Conservation (phyloP, 345 rosid species). For the Arabidopsis suecica region DNA sequence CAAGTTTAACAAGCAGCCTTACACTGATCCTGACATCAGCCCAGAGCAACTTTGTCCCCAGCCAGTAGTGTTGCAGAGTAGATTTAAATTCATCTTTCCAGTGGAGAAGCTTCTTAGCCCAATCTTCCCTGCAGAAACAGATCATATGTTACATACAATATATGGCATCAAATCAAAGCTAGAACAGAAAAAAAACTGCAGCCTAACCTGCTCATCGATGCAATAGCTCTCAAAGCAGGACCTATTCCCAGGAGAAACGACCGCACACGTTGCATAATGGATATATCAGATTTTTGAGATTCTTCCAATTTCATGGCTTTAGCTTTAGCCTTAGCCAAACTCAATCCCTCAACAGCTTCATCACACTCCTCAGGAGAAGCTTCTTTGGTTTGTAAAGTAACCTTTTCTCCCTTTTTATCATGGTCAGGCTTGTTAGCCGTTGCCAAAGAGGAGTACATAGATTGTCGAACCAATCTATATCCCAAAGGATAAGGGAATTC, state of each 20-base stretch:
- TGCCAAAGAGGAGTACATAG: slow-evolving; percentile 60
- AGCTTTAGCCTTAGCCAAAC: slow-evolving; percentile 84
- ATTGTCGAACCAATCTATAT: slow-evolving; percentile 48
- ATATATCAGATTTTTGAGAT: slow-evolving; percentile 56
- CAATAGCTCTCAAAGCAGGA: slow-evolving; percentile 91
- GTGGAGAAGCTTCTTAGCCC: slow-evolving; percentile 84
- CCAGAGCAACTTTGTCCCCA: slow-evolving; percentile 92
- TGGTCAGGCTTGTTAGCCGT: slow-evolving; percentile 60
- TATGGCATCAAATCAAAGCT: slow-evolving; percentile 14
- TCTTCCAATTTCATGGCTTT: slow-evolving; percentile 81
- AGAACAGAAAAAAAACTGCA: slow-evolving; percentile 31
- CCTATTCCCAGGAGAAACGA: slow-evolving; percentile 76
- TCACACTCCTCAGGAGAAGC: slow-evolving; percentile 97
- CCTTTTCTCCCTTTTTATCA: slow-evolving; percentile 53
- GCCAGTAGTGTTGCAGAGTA: slow-evolving; percentile 89
- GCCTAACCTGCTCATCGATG: slow-evolving; percentile 91
- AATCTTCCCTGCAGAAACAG: slow-evolving; percentile 73
- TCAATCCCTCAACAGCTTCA: slow-evolving; percentile 91
- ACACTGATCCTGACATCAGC: slow-evolving; percentile 89
- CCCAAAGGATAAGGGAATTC: slow-evolving; percentile 49
- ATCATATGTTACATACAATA: slow-evolving; percentile 29
- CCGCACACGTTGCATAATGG: slow-evolving; percentile 64
- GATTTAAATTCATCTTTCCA: slow-evolving; percentile 95
- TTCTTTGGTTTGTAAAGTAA: slow-evolving; percentile 67
- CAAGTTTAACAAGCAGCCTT: slow-evolving; percentile 84